Evolutionary conservation across 2,329 filamentous ascomycete genomes (phyloP).

Genomic region (Aspergillus carbonarius): DNA sequence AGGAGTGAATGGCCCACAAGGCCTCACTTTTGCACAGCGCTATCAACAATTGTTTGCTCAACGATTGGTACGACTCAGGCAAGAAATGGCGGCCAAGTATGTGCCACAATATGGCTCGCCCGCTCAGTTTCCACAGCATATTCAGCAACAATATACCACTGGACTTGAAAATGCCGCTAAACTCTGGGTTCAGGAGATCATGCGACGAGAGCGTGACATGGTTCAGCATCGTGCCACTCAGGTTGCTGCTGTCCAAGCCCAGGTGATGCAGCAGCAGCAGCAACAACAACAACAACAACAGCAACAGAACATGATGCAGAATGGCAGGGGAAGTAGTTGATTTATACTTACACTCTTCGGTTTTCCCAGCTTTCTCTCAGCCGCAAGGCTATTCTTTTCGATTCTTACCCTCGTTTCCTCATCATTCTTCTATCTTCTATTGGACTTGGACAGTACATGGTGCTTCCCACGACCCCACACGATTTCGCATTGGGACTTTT

Average conservation of each 20-base stretch:
- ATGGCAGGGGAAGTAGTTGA: slow-evolving; percentile 36
- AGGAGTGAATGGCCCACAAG: slow-evolving; percentile 26
- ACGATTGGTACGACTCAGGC: slow-evolving; percentile 34
- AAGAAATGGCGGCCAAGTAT: slow-evolving; percentile 39
- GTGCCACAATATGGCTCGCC: slow-evolving; percentile 42
- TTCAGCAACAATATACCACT: slow-evolving; percentile 38
- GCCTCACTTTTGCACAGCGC: slow-evolving; percentile 29
- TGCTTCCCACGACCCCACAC: neutral
- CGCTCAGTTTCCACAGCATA: slow-evolving; percentile 37
- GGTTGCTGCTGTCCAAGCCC: slow-evolving; percentile 34
- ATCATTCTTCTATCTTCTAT: neutral
- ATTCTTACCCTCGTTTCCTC: neutral
- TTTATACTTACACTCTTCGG: too few relatives aligned
- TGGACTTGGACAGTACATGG: neutral
- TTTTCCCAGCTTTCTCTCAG: slow-evolving; percentile 1
- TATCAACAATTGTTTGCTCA: slow-evolving; percentile 40
- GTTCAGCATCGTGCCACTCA: slow-evolving; percentile 33
- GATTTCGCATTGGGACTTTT: neutral
- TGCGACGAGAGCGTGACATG: slow-evolving; percentile 38
- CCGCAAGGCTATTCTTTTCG: neutral
- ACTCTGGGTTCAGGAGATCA: slow-evolving; percentile 38
- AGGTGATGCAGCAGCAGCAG: slow-evolving; percentile 38
- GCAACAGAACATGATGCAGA: slow-evolving; percentile 45
- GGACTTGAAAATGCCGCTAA: slow-evolving; percentile 40
- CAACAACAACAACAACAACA: too few relatives aligned